phyloP scores from a whole-genome alignment of 805 yeast species.

The Zygosaccharomyces rouxii region DNA sequence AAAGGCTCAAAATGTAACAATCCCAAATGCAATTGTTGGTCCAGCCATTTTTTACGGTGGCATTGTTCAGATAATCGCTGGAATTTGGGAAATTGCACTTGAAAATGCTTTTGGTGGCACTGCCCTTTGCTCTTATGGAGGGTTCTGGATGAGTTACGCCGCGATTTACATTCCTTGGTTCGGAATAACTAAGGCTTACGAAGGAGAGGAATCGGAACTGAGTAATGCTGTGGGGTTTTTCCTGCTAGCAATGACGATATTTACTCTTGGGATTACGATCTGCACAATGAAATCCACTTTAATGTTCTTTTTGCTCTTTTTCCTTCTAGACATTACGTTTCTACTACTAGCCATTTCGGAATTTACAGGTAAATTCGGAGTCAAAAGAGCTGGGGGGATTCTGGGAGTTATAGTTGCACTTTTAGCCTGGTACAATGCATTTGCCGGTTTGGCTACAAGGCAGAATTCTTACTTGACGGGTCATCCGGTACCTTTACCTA shows the following conservation, averaged over 20 bases:
- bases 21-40: slow-evolving; percentile 50
- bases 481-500: slow-evolving; percentile 29
- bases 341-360: slow-evolving; percentile 48
- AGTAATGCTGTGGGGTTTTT: slow-evolving; percentile 53
- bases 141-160: slow-evolving; percentile 61
- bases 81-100: slow-evolving; percentile 58
- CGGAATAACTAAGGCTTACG: slow-evolving; percentile 51
- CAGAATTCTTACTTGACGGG: slow-evolving; percentile 46
- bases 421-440: slow-evolving; percentile 62
- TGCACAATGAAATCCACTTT: slow-evolving; percentile 58
- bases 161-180: slow-evolving; percentile 54
- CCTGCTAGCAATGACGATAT: slow-evolving; percentile 54
- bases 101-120: slow-evolving; percentile 66
- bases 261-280: slow-evolving; percentile 47
- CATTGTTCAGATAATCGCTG: slow-evolving; percentile 50
- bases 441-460: slow-evolving; percentile 57
- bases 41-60: slow-evolving; percentile 60
- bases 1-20: slow-evolving; percentile 46
- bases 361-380: slow-evolving; percentile 39
- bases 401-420: slow-evolving; percentile 55
- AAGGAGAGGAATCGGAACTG: slow-evolving; percentile 34
- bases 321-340: slow-evolving; percentile 49
- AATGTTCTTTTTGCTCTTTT: slow-evolving; percentile 52
- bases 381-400: slow-evolving; percentile 53
- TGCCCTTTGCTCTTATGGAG: slow-evolving; percentile 56